phyloP scores from a whole-genome alignment of 2,329 filamentous ascomycete species.

The Passalora sequoiae region DNA sequence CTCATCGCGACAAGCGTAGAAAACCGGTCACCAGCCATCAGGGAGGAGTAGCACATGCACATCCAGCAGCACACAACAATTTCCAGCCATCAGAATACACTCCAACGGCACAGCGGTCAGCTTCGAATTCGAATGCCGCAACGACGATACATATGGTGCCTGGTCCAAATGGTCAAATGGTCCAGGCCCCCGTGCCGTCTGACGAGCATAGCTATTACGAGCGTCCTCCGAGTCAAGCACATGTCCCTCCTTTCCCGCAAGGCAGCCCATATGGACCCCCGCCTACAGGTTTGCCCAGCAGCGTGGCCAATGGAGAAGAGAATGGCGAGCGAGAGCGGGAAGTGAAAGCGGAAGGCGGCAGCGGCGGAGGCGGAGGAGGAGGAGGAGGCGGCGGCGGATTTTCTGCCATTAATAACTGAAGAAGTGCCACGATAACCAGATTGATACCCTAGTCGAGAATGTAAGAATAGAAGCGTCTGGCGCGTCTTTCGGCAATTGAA shows the following conservation, averaged over 20 bases:
- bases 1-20: constrained; percentile 30
- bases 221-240: constrained; percentile 3
- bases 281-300: constrained; percentile 18
- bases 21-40: constrained; percentile 13
- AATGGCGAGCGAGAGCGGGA: constrained; percentile 7
- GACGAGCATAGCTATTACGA: constrained; percentile 8
- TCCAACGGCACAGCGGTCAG: constrained; percentile 6
- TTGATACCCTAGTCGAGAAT: constrained; percentile 1
- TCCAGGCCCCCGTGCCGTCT: neutral
- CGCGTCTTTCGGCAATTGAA: no score
- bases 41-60: neutral
- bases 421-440: neutral
- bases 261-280: constrained; percentile 18
- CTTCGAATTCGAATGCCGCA: constrained; percentile 2
- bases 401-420: neutral
- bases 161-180: neutral
- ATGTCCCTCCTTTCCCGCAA: constrained; percentile 15
- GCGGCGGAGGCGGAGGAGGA: neutral
- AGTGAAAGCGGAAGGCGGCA: constrained; percentile 3
- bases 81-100: constrained; percentile 9
- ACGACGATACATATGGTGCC: neutral
- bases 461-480: neutral
- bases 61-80: constrained; percentile 10
- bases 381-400: constrained; percentile 1
- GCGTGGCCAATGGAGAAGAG: constrained; percentile 6